Evolutionary conservation across 768 basidiomycete species (phyloP).

Genomic region (Pleurotus platypus): DNA sequence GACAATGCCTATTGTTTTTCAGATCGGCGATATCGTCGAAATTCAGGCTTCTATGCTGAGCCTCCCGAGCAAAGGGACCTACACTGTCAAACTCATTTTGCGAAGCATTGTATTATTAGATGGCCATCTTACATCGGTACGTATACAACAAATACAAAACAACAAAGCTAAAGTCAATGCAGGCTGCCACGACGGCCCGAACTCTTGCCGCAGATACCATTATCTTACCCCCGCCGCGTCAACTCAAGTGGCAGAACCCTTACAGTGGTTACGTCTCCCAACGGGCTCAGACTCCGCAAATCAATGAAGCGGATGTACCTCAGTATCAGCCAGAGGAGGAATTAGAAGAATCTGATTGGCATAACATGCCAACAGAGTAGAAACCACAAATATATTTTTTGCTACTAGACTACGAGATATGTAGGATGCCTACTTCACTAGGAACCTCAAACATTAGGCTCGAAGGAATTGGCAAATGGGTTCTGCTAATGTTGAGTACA

Average conservation of each 20-base stretch:
- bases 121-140: not conserved
- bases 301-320: too few relatives aligned
- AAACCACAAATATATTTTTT: too few relatives aligned
- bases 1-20: not conserved
- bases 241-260: not conserved
- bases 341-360: too few relatives aligned
- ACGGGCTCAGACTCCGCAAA: too few relatives aligned
- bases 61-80: not conserved
- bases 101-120: not conserved
- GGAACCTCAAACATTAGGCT: too few relatives aligned
- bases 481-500: too few relatives aligned
- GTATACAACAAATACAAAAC: not conserved
- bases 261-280: not conserved
- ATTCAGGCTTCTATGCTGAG: not conserved
- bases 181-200: not conserved
- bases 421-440: too few relatives aligned
- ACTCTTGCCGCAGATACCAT: not conserved
- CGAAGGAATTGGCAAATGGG: too few relatives aligned
- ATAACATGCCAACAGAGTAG: too few relatives aligned
- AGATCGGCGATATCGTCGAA: not conserved
- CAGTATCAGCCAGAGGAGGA: too few relatives aligned
- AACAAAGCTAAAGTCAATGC: not conserved
- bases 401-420: too few relatives aligned
- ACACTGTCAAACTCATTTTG: not conserved
- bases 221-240: not conserved